Percentiles rank a stretch among this genome's conserved stretches.
These are phyloP conservation scores for Cardamine resedifolia DNA, from an alignment of 345 rosid species.

Conservation along the genomic window DNA sequence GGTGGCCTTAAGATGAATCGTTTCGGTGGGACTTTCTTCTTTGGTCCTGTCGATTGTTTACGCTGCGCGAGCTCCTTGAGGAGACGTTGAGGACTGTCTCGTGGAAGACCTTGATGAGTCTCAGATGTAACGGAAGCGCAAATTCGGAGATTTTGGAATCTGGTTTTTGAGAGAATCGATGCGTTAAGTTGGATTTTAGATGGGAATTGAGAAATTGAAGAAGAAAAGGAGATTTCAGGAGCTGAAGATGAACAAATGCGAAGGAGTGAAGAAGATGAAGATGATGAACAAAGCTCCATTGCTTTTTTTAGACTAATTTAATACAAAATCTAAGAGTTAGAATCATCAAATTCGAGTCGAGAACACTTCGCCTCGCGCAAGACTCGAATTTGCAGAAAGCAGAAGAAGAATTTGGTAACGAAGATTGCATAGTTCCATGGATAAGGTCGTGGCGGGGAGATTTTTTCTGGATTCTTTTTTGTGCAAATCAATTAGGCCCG, in stretches of 20 bases:
- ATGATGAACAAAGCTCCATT: slow-evolving; percentile 68
- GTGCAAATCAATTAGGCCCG: not conserved
- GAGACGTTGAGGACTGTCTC: slow-evolving; percentile 79
- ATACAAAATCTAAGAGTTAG: not conserved
- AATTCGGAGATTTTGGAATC: slow-evolving; percentile 43
- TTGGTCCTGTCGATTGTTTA: slow-evolving; percentile 59
- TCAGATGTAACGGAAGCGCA: slow-evolving; percentile 55
- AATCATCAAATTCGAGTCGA: slow-evolving; percentile 3
- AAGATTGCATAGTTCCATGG: slow-evolving; percentile 26
- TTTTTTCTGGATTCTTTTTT: not conserved
- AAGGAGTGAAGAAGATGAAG: slow-evolving; percentile 51
- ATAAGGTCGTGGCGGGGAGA: slow-evolving; percentile 39
- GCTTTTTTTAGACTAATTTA: not conserved
- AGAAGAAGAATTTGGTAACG: slow-evolving; percentile 3
- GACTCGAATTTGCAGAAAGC: slow-evolving; percentile 1
- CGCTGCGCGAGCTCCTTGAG: slow-evolving; percentile 94
- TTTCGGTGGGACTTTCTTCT: slow-evolving; percentile 68
- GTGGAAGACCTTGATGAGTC: slow-evolving; percentile 62
- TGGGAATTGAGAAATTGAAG: slow-evolving; percentile 55
- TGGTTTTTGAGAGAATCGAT: slow-evolving; percentile 36
- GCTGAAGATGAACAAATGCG: slow-evolving; percentile 34
- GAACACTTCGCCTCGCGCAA: not conserved
- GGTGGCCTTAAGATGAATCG: slow-evolving; percentile 80
- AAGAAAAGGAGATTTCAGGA: slow-evolving; percentile 62
- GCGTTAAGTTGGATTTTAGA: slow-evolving; percentile 40